Base-by-base conservation (phyloP, 148 eudicot species). In the Cornus florida region DNA sequence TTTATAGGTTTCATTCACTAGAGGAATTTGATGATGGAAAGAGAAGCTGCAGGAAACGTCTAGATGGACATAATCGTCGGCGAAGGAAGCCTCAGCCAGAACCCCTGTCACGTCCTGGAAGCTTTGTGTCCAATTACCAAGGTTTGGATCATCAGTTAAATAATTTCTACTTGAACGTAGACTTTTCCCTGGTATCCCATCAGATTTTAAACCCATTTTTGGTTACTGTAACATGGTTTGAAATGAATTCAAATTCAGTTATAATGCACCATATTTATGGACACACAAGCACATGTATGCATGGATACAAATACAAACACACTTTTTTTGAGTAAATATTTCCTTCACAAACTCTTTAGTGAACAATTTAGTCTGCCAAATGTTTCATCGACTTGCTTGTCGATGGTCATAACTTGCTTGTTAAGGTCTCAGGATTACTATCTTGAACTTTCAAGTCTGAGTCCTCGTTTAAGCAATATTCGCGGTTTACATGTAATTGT, bases 31-130 rank as follows among this genome's bases (percentile, higher is more conserved):
- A 82, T 31, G 80, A 82, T 8, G 84, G 84, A 32, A 82, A 82
- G 76, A 72, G 84, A 72, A 82, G 84, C 64, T 82, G 84, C 69
- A 82, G 84, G 68, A 82, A 77, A 68, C 80, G 84, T 71, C 84
- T 82, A 23, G 84, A 77, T 66, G 84, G 84, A 39, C 84, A 82
- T 70, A 82, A 82, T 57, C 76, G 84, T 66, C 50, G 84, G 19
- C 39, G 84, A 77, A 82, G 84, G 71, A 82, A 82, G 84, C 77
- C 80, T 67, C 80, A 72, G 38, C 73, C 79, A 11, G 79, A 76
- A 16, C 83, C 71, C 46, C 7, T 72, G 17, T 17, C 80, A 53
- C 80, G 57, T 72, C 6, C 74, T 17, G 78, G 78, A 70, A 56
- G 20, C 59, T 74, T 67, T 24, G 24, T 80, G 19, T 38, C 82